Evolutionary conservation across 148 eudicot species (phyloP).

Genomic region (Rhododendron ferrugineum): DNA sequence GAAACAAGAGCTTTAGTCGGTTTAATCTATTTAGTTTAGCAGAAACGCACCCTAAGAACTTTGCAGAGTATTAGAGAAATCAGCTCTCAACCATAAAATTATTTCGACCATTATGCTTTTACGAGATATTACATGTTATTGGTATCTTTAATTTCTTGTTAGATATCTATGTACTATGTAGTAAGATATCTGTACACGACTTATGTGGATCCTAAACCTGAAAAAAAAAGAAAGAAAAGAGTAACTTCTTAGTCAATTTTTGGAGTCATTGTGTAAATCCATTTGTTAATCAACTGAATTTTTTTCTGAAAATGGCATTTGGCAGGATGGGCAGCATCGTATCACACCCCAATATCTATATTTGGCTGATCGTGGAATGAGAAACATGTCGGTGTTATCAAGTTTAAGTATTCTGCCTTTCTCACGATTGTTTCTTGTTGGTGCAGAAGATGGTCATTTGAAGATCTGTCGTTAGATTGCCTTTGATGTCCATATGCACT

Average conservation of each 20-base stretch:
- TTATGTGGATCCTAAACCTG: neutral
- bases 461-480: slow-evolving; percentile 66
- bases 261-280: neutral
- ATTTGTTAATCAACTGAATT: neutral
- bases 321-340: slow-evolving; percentile 68
- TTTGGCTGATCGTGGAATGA: slow-evolving; percentile 60
- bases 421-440: slow-evolving; percentile 81
- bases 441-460: slow-evolving; percentile 93
- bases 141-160: neutral
- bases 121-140: neutral
- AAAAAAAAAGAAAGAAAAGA: neutral
- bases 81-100: neutral
- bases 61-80: neutral
- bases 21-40: no score
- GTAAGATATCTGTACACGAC: neutral
- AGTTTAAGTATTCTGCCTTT: slow-evolving; percentile 75
- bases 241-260: neutral
- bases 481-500: neutral
- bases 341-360: slow-evolving; percentile 64
- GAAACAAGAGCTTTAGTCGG: no score
- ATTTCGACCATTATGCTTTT: neutral
- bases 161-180: neutral
- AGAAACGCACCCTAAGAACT: neutral
- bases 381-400: slow-evolving; percentile 75
- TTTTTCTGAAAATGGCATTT: slow-evolving; percentile 9